Base-by-base conservation (phyloP, 2,329 filamentous ascomycete genomes). In the Xylariales sp. region DNA sequence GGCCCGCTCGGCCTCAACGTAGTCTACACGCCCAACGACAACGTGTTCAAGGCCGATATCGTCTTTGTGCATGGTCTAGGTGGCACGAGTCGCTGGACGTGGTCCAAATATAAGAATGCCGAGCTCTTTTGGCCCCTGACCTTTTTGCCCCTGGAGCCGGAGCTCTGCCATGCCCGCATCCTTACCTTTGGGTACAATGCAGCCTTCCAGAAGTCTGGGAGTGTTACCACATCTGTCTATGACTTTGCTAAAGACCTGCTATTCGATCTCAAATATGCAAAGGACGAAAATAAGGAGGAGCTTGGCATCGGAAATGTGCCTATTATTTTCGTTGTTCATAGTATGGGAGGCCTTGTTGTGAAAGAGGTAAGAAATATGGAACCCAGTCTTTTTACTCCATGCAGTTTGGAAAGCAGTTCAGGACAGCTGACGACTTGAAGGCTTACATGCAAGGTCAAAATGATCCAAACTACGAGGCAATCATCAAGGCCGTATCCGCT, bases 1-100 rank as follows among this genome's bases (percentile, higher is more conserved):
- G 23, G 23, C 8, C 23, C 23, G 8, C 23, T 25, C n/a, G 23
- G 23, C 8, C 23, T 25, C 23, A 25, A 25, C 23, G n/a, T n/a
- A 8, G 8, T 25, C n/a, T 25, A n/a, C 23, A n/a, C 8, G n/a
- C 23, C 23, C 8, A 8, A 25, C n/a, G 23, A 25, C 8, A 25
- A 8, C n/a, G n/a, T n/a, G n/a, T 8, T n/a, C 23, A 25, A 25
- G 23, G 23, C n/a, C 23, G 23, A 25, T n/a, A 25, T 25, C 23
- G 48, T 66, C 15, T 69, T 69, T 38, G 57, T 70, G 8, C 66
- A 69, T 42, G 63, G 65, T 2, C 50, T 70, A 2, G 54, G 62
- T 3, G 65, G 65, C 0, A 53, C 52, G 13, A 65, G 63, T 4
- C 51, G 52, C 2, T 60, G 60, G 40, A 67, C 66, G 40, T 70